Conservation (phyloP, 805 yeast species). For the Maudiozyma bulderi region DNA sequence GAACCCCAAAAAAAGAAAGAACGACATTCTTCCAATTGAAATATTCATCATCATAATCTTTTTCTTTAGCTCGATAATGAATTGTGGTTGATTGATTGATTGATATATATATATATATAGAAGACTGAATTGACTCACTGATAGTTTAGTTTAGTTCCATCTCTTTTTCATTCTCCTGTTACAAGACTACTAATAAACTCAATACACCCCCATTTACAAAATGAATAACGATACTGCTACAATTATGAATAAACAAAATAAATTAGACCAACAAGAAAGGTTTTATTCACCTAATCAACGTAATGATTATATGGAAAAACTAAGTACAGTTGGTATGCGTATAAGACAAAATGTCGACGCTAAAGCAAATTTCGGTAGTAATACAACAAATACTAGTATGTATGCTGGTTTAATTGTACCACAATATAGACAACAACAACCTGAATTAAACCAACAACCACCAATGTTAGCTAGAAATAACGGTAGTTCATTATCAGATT, state of each 20-base stretch:
- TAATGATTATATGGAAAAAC: conserved; percentile 26
- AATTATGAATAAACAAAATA: not conserved
- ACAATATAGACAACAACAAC: conserved; percentile 20
- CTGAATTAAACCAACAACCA: not conserved
- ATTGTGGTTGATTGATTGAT: too few relatives aligned
- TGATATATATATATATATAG: too few relatives aligned
- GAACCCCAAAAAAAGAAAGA: too few relatives aligned
- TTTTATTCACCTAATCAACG: not conserved
- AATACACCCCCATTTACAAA: too few relatives aligned
- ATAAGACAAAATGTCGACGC: conserved; percentile 48
- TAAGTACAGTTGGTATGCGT: conserved; percentile 60
- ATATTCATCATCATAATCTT: too few relatives aligned
- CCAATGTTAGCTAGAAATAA: not conserved
- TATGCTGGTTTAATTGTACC: conserved; percentile 21
- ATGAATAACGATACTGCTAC: too few relatives aligned
- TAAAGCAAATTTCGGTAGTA: not conserved
- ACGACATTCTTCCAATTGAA: too few relatives aligned
- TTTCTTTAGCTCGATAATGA: too few relatives aligned
- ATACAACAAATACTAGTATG: conserved; percentile 9
- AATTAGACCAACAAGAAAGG: not conserved
- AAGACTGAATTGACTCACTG: too few relatives aligned
- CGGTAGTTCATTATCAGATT: not conserved
- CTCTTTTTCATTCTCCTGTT: too few relatives aligned
- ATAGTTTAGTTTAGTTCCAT: too few relatives aligned
- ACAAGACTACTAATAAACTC: too few relatives aligned